phyloP scores from a whole-genome alignment of 2,329 filamentous ascomycete species.

The Claviceps sp. region DNA sequence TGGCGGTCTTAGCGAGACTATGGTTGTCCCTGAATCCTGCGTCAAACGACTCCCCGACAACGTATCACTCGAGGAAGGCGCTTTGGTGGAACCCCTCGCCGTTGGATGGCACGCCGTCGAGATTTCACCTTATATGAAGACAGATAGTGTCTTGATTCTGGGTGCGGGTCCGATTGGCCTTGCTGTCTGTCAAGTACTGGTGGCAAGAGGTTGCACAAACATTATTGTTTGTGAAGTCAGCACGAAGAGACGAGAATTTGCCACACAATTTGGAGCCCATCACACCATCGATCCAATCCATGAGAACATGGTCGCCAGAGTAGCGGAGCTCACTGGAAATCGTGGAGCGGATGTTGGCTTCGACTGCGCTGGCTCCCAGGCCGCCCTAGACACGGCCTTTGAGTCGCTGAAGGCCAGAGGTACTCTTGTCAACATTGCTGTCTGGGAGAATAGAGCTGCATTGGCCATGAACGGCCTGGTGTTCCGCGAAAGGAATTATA shows the following conservation, averaged over 20 bases:
- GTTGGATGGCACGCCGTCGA: constrained; percentile 33
- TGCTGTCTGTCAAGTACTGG: constrained; percentile 31
- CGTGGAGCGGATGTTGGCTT: constrained; percentile 45
- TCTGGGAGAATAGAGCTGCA: constrained; percentile 39
- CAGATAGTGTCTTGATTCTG: constrained; percentile 32
- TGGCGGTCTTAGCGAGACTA: constrained; percentile 41
- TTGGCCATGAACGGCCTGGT: constrained; percentile 12
- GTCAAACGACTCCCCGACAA: constrained; percentile 37
- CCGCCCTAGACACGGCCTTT: constrained; percentile 31
- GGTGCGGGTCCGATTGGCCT: constrained; percentile 37
- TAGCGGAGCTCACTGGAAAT: constrained; percentile 31
- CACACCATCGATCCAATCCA: constrained; percentile 25
- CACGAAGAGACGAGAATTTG: constrained; percentile 26
- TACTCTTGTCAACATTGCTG: constrained; percentile 49
- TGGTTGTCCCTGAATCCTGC: constrained; percentile 35
- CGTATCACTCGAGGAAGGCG: constrained; percentile 36
- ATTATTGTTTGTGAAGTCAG: constrained; percentile 35
- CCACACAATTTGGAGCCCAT: constrained; percentile 30
- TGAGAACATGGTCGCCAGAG: constrained; percentile 32
- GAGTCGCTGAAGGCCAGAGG: constrained; percentile 37
- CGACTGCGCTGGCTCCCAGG: constrained; percentile 48
- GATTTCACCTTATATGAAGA: constrained; percentile 25
- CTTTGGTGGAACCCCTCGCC: constrained; percentile 37
- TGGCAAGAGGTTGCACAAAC: constrained; percentile 31
- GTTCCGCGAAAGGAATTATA: constrained; percentile 11